Conservation (phyloP, 179 eudicot genomes). For the Silene noctiflora region DNA sequence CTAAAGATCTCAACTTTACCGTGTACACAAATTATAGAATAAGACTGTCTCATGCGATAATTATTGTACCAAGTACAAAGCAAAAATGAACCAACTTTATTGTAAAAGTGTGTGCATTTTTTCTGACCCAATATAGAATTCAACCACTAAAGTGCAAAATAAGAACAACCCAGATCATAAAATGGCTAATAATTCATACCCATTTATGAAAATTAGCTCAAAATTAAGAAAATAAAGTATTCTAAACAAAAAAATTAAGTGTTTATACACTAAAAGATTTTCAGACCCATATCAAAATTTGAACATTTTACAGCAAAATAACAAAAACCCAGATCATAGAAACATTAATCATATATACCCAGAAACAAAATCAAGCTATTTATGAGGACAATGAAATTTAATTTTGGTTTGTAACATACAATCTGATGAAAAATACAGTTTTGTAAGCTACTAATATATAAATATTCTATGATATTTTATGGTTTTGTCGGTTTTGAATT, state of each 20-base stretch:
- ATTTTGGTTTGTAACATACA: no score
- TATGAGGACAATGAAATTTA: neutral
- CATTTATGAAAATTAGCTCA: no score
- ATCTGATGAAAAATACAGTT: no score
- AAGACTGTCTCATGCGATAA: no score
- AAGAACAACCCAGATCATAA: slow-evolving; percentile 18
- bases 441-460: no score
- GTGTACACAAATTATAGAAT: no score
- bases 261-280: neutral
- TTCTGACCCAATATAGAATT: neutral
- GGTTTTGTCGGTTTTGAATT: neutral
- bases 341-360: slow-evolving; percentile 17
- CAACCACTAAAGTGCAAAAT: slow-evolving; percentile 9
- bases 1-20: slow-evolving; percentile 24
- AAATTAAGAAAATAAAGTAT: no score
- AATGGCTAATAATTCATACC: neutral
- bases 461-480: neutral
- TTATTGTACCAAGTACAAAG: neutral
- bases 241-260: no score
- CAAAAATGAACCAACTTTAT: neutral
- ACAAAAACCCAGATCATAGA: slow-evolving; percentile 21
- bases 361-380: neutral
- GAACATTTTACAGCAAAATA: slow-evolving; percentile 10
- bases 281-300: slow-evolving; percentile 7
- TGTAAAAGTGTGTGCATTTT: neutral